These are phyloP conservation scores for Chalciporus sphaerocephalus DNA, from an alignment of 768 basidiomycete genomes.

Conservation along the genomic window DNA sequence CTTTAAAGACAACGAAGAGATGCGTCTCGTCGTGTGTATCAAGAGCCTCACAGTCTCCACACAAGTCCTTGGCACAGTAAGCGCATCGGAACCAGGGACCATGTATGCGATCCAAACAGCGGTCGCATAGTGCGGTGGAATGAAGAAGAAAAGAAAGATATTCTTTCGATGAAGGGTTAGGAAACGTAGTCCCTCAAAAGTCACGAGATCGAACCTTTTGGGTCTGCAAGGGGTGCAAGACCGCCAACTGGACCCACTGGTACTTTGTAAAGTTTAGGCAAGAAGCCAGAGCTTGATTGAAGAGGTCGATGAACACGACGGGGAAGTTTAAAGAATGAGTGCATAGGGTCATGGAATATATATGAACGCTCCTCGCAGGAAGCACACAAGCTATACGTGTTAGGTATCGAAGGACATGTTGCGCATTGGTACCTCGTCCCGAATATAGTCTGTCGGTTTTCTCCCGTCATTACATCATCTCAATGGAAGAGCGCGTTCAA, in stretches of 20 bases:
- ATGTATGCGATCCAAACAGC: slow-evolving; percentile 75
- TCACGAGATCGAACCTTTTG: slow-evolving; percentile 45
- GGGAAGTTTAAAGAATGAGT: slow-evolving; percentile 84
- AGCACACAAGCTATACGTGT: slow-evolving; percentile 75
- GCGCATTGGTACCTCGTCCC: slow-evolving; percentile 88
- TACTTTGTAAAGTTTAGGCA: slow-evolving; percentile 64
- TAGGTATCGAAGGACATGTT: slow-evolving; percentile 74
- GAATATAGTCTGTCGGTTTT: slow-evolving; percentile 52
- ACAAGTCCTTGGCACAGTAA: slow-evolving; percentile 85
- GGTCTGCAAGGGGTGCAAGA: slow-evolving; percentile 38
- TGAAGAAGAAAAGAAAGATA: slow-evolving; percentile 64
- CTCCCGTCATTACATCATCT: neutral
- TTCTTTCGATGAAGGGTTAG: slow-evolving; percentile 34
- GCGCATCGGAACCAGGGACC: slow-evolving; percentile 91
- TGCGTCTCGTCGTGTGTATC: slow-evolving; percentile 83
- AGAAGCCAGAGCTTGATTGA: slow-evolving; percentile 50
- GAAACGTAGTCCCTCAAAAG: neutral
- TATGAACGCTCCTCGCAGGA: slow-evolving; percentile 79
- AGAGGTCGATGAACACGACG: slow-evolving; percentile 68
- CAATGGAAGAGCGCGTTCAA: neutral
- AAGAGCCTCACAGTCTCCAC: slow-evolving; percentile 72
- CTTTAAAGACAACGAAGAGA: slow-evolving; percentile 85
- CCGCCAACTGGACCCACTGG: slow-evolving; percentile 55
- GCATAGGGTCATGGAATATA: slow-evolving; percentile 73
- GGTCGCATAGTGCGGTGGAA: slow-evolving; percentile 73